Conservation (phyloP, 2,329 filamentous ascomycete genomes). For the Aureobasidium sp. region DNA sequence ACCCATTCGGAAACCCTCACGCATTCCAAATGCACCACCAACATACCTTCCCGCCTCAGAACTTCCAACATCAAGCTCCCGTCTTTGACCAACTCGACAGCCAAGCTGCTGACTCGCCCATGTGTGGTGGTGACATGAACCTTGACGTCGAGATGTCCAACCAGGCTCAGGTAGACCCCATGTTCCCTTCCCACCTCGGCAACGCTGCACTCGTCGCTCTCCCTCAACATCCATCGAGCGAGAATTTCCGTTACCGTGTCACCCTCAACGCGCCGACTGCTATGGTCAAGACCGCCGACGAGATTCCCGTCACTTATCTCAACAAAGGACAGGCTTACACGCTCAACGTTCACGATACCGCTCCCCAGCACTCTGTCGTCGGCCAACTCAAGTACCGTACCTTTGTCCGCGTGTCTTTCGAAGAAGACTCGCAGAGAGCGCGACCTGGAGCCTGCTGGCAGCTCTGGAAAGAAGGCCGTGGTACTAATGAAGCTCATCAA, state of each 20-base stretch:
- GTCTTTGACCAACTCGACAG: slow-evolving; percentile 68
- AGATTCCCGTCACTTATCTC: slow-evolving; percentile 94
- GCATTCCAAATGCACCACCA: slow-evolving; percentile 54
- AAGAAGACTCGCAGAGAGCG: slow-evolving; percentile 85
- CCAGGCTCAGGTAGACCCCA: slow-evolving; percentile 48
- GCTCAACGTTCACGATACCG: slow-evolving; percentile 72
- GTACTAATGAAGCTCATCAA: slow-evolving; percentile 92
- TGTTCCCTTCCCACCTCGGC: slow-evolving; percentile 45
- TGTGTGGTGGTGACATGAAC: slow-evolving; percentile 45
- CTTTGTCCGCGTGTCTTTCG: slow-evolving; percentile 90
- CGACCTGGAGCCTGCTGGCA: slow-evolving; percentile 81
- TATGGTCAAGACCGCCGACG: slow-evolving; percentile 83
- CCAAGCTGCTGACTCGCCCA: slow-evolving; percentile 53
- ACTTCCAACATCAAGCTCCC: slow-evolving; percentile 75
- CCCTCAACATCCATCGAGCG: slow-evolving; percentile 31
- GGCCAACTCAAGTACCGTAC: slow-evolving; percentile 72
- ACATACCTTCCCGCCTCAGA: slow-evolving; percentile 62
- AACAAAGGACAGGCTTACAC: slow-evolving; percentile 97
- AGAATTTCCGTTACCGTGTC: slow-evolving; percentile 75
- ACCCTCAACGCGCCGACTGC: slow-evolving; percentile 90
- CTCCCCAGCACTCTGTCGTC: slow-evolving; percentile 49
- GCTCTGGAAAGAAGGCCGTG: slow-evolving; percentile 91
- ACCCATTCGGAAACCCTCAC: slow-evolving; percentile 27
- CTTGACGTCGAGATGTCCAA: slow-evolving; percentile 54
- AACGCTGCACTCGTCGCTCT: slow-evolving; percentile 37